phyloP scores from a whole-genome alignment of 139 green algal genomes.

The Closterium sp. region DNA sequence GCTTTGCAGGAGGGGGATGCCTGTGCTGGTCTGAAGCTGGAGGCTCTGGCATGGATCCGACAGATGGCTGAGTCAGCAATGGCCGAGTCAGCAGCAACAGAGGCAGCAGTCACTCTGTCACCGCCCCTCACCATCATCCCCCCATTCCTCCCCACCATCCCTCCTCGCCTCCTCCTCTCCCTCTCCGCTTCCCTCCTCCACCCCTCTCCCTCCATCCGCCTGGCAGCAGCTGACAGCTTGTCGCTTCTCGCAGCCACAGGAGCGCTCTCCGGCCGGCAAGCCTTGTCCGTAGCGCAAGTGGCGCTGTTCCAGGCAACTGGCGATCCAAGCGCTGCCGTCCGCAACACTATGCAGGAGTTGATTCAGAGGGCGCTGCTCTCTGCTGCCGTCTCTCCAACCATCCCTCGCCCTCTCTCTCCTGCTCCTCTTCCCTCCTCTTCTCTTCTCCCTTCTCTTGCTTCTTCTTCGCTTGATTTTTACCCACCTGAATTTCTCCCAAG shows the following conservation, averaged over 20 bases:
- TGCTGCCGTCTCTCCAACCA: neutral
- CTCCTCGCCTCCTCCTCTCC: neutral
- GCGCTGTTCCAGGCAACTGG: neutral
- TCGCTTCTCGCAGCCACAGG: neutral
- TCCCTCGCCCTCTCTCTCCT: neutral
- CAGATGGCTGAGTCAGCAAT: neutral
- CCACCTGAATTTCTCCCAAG: neutral
- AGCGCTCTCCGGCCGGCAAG: neutral
- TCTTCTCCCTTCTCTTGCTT: neutral
- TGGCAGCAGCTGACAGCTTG: neutral
- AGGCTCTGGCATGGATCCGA: neutral
- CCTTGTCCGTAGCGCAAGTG: neutral
- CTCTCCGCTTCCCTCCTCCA: neutral
- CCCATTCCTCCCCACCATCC: neutral
- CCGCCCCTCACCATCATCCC: neutral
- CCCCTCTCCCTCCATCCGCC: neutral
- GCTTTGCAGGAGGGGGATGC: neutral
- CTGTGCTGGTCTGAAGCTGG: neutral
- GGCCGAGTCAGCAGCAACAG: neutral
- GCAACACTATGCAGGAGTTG: neutral
- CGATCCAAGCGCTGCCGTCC: neutral
- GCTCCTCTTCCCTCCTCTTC: neutral
- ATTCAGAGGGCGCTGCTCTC: neutral
- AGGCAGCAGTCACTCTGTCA: neutral
- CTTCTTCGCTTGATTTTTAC: neutral